Evolutionary conservation across 2,329 filamentous ascomycete species (phyloP).

Genomic region (Dactylellina sp.): DNA sequence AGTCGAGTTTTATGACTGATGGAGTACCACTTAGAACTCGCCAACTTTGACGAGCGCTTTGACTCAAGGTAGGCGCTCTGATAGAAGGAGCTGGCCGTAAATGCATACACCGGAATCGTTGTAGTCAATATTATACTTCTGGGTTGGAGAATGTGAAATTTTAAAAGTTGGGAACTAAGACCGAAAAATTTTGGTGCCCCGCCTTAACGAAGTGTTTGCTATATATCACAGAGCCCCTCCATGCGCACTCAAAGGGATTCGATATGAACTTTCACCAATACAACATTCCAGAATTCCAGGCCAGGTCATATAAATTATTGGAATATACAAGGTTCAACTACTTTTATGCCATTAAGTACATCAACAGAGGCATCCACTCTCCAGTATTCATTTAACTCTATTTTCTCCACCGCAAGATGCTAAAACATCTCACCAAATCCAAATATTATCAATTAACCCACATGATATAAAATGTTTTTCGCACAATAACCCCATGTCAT

Average conservation of each 20-base stretch:
- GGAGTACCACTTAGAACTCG: neutral
- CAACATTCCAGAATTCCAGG: neutral
- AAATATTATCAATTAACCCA: neutral
- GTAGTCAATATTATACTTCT: neutral
- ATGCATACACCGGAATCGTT: constrained; percentile 29
- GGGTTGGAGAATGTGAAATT: constrained; percentile 8
- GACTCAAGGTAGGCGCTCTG: constrained; percentile 28
- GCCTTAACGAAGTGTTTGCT: constrained; percentile 16
- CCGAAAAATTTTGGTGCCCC: constrained; percentile 32
- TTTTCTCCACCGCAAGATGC: neutral
- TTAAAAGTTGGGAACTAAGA: neutral
- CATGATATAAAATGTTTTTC: neutral
- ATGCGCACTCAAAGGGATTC: constrained; percentile 7
- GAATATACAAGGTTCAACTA: constrained; percentile 2
- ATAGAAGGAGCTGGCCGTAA: constrained; percentile 4
- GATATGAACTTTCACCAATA: neutral
- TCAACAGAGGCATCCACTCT: constrained; percentile 3
- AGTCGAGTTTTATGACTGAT: neutral
- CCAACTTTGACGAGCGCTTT: constrained; percentile 5
- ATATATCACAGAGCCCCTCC: constrained; percentile 29
- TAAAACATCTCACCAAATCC: neutral
- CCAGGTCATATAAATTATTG: too few species aligned
- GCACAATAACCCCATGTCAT: neutral
- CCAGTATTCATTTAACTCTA: neutral
- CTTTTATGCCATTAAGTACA: neutral